Percentiles rank a stretch among this genome's conserved stretches.
These are phyloP conservation scores for Poa pratensis DNA, from an alignment of 176 grass and related monocot genomes.

Conservation along the genomic window DNA sequence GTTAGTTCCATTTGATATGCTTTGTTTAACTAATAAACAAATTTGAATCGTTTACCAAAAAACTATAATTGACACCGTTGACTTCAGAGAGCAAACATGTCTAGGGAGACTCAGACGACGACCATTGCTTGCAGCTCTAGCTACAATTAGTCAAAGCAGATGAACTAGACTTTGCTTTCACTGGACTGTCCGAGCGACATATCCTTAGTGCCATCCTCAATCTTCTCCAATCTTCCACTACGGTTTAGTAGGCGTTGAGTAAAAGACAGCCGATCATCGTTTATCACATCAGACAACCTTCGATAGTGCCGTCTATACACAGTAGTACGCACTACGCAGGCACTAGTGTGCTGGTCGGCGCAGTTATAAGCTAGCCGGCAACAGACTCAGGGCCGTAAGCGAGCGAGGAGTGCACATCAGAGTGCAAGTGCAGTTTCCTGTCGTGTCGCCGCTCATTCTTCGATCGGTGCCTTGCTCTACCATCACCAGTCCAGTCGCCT, in stretches of 20 bases:
- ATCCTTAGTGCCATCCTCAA: not conserved
- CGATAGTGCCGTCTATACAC: not conserved
- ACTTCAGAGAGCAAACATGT: not conserved
- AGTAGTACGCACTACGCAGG: not conserved
- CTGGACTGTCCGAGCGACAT: not conserved
- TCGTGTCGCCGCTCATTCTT: conserved; percentile 4
- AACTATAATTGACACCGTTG: not conserved
- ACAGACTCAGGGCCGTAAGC: conserved; percentile 20
- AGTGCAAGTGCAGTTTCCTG: not conserved
- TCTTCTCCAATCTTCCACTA: not conserved
- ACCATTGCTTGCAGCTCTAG: not conserved
- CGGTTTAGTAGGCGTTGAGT: not conserved
- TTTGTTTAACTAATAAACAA: not conserved
- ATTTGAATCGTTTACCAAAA: not conserved
- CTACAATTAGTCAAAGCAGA: not conserved
- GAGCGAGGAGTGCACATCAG: not conserved
- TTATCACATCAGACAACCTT: not conserved
- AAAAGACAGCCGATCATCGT: conserved; percentile 15
- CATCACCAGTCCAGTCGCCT: no score
- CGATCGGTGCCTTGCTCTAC: not conserved
- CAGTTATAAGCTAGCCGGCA: not conserved
- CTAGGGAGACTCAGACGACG: not conserved
- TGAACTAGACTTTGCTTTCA: not conserved
- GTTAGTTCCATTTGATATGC: not conserved
- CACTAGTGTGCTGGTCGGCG: conserved; percentile 3